phyloP scores from a whole-genome alignment of 768 basidiomycete species.

The Gymnopilus dilepis region DNA sequence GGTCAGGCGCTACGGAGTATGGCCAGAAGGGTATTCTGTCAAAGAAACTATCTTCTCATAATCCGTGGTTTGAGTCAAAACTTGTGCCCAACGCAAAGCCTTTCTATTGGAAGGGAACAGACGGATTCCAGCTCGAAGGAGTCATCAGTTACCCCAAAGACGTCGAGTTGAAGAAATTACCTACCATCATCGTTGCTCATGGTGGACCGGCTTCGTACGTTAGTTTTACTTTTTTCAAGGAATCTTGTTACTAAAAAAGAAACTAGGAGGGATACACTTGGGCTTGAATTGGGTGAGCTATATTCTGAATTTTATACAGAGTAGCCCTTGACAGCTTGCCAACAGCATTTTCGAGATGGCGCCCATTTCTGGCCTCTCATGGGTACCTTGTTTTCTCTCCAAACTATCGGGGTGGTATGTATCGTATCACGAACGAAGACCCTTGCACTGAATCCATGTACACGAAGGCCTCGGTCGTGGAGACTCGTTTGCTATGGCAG shows the following conservation, averaged over 20 bases:
- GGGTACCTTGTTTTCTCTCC: conserved; percentile 17
- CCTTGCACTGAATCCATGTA: not conserved
- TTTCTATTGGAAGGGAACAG: conserved; percentile 16
- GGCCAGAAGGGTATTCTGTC: conserved; percentile 8
- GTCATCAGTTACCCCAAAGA: conserved; percentile 18
- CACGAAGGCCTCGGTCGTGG: conserved; percentile 13
- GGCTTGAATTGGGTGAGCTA: conserved; percentile 4
- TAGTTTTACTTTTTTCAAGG: not conserved
- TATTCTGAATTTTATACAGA: not conserved
- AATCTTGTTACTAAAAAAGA: not conserved
- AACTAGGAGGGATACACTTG: conserved; percentile 6
- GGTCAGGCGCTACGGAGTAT: conserved; percentile 15
- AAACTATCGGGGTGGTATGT: conserved; percentile 15
- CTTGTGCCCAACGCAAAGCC: not conserved
- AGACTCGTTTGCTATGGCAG: conserved; percentile 16
- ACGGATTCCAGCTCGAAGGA: conserved; percentile 15
- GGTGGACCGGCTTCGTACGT: conserved; percentile 16
- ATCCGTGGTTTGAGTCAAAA: conserved; percentile 15
- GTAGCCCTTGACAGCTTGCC: not conserved
- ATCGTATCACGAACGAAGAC: not conserved
- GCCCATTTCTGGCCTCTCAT: conserved; percentile 16
- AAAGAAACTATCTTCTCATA: conserved; percentile 14
- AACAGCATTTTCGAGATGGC: conserved; percentile 9
- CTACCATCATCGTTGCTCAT: conserved; percentile 15
- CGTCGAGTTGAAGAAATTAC: conserved; percentile 11